Percentiles rank a stretch among this genome's conserved stretches.
These are phyloP conservation scores for Chlorociboria aeruginascens DNA, from an alignment of 495 filamentous ascomycete genomes.

Conservation along the genomic window DNA sequence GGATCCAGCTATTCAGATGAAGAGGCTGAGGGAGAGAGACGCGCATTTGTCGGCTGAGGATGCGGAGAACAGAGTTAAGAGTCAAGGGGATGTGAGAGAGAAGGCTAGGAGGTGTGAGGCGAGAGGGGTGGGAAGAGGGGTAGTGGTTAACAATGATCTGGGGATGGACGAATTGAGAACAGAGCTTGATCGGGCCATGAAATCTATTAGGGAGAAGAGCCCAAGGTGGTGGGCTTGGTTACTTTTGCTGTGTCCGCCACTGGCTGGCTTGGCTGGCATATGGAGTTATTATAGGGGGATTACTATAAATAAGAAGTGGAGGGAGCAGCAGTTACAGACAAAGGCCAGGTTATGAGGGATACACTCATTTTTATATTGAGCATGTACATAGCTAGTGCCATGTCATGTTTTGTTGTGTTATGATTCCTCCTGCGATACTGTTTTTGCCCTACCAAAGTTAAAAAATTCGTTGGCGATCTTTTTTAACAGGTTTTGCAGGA, in stretches of 20 bases:
- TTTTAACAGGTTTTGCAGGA: too few relatives aligned
- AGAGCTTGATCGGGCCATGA: conserved; percentile 52
- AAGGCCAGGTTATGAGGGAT: conserved; percentile 51
- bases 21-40: conserved; percentile 60
- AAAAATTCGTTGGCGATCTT: too few relatives aligned
- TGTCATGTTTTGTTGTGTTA: not conserved
- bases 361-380: not conserved
- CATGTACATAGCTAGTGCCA: not conserved
- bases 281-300: conserved; percentile 60
- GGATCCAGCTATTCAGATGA: conserved; percentile 50
- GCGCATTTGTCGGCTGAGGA: conserved; percentile 60
- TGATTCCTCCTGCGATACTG: not conserved
- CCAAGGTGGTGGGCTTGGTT: conserved; percentile 73
- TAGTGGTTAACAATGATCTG: conserved; percentile 82
- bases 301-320: conserved; percentile 56
- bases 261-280: conserved; percentile 49
- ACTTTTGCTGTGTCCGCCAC: conserved; percentile 57
- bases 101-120: conserved; percentile 65
- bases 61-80: conserved; percentile 66
- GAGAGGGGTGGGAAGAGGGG: conserved; percentile 48
- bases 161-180: conserved; percentile 49
- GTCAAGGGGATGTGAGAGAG: conserved; percentile 70
- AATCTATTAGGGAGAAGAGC: conserved; percentile 45
- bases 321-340: conserved; percentile 47
- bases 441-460: not conserved